A percentile compares a stretch with the other conserved stretches of the same genome.
These are phyloP conservation scores for Calonectria henricotiae DNA, from an alignment of 2,329 filamentous ascomycete species.

Conservation along the genomic window DNA sequence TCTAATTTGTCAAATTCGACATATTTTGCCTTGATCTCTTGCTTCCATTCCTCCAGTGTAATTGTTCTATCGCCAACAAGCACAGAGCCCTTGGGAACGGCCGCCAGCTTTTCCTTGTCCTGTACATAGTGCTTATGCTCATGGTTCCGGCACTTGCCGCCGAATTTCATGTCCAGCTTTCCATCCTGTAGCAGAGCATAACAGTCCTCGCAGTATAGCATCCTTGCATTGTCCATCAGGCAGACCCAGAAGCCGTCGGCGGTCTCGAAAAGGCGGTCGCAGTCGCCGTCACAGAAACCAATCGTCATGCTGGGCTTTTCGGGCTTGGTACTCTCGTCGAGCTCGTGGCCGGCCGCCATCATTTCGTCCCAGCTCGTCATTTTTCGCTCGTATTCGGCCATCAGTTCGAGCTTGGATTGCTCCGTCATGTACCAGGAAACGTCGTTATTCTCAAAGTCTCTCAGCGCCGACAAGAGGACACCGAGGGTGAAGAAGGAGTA, in stretches of 20 bases:
- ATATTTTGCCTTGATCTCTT: conserved; percentile 32
- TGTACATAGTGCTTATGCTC: conserved; percentile 13
- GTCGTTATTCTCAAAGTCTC: conserved; percentile 18
- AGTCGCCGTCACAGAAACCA: conserved; percentile 22
- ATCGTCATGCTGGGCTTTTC: neutral
- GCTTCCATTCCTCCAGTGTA: conserved; percentile 37
- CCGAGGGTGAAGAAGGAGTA: conserved; percentile 18
- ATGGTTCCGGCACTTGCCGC: conserved; percentile 17
- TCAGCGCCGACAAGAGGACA: conserved; percentile 7
- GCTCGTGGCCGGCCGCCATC: neutral
- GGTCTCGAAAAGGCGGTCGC: neutral
- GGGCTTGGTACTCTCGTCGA: neutral
- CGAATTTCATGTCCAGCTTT: neutral
- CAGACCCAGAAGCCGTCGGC: conserved; percentile 25
- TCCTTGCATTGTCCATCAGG: conserved; percentile 5
- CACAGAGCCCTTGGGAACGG: conserved; percentile 33
- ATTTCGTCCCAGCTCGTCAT: neutral
- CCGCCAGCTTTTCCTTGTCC: conserved; percentile 23
- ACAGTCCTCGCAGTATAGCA: conserved; percentile 11
- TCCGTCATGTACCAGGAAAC: conserved; percentile 30
- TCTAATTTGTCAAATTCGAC: conserved; percentile 6
- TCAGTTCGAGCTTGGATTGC: neutral
- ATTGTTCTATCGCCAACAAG: conserved; percentile 22
- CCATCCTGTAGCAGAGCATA: neutral
- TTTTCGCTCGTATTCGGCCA: conserved; percentile 15